phyloP scores from a whole-genome alignment of 306 rosid genomes.

The Rosa lucieae region DNA sequence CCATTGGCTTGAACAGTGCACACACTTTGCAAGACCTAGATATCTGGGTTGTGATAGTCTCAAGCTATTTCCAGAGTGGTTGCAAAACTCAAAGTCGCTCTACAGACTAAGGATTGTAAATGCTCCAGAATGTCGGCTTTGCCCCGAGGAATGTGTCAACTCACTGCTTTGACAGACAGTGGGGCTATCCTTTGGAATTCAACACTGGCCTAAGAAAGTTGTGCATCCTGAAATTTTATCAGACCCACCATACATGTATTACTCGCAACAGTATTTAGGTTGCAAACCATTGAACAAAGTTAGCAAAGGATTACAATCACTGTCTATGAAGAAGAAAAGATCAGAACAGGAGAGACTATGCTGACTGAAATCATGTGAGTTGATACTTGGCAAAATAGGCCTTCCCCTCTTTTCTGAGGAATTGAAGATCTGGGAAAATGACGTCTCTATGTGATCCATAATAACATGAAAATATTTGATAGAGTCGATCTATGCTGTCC shows the following conservation, averaged over 20 bases:
- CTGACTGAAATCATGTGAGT: conserved; percentile 16
- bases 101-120: too few relatives aligned
- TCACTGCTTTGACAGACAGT: too few relatives aligned
- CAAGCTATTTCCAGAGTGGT: too few relatives aligned
- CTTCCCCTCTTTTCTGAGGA: conserved; percentile 33
- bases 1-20: too few relatives aligned
- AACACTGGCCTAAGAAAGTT: not conserved
- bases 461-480: conserved; percentile 55
- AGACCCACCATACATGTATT: not conserved
- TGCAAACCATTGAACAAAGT: not conserved
- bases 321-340: not conserved
- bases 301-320: not conserved
- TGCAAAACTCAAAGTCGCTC: too few relatives aligned
- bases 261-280: not conserved
- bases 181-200: not conserved
- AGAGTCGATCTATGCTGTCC: conserved; percentile 46
- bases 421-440: conserved; percentile 60
- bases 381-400: not conserved
- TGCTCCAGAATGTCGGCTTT: too few relatives aligned
- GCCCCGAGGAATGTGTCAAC: too few relatives aligned
- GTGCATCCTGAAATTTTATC: not conserved
- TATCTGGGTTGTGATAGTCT: too few relatives aligned
- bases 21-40: too few relatives aligned
- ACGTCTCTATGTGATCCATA: conserved; percentile 60
- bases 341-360: not conserved